Evolutionary conservation across 2,329 filamentous ascomycete genomes (phyloP), one percentile per base, ranked within the genome.

Genomic region (Mycosphaerella sp.): DNA sequence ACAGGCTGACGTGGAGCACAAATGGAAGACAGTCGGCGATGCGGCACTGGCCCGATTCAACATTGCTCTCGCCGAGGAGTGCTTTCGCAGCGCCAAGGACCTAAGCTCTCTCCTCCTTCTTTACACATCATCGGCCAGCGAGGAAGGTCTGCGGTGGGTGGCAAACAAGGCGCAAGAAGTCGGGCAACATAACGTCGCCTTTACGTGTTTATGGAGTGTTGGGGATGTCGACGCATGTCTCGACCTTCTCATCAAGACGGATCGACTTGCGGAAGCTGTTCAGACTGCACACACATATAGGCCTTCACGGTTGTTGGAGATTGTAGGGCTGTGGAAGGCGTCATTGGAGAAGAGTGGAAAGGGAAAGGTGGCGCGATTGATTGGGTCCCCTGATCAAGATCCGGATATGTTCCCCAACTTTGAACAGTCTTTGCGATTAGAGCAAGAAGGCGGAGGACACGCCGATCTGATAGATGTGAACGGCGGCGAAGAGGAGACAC

Each of bases 11-110:
- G 87, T 84, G 1, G 93, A 97, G 68, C 91, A 97, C 73, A 95
- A 95, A 73, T 98, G 93, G 93, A 97, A 97, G 79, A 90, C 83
- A 3, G 88, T 98, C 4, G 93, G 93, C 54, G 93, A 98, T 62
- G 87, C 90, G 1, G 93, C 93, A 1, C 79, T 98, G 36, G 74
- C 82, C 8, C 85, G 76, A 1, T 98, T 91, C 93, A 85, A 98
- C 63, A 79, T 98, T 30, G 77, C 80, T 4, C 80, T 97, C 2
- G 93, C 93, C 0, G 86, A 93, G 43, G 89, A 97, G 70, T 97
- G 91, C 73, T 98, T 97, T 69, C 82, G 82, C 14, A 84, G 93
- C 52, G 89, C 90, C 41, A 93, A 89, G 65, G 93, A 98, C 65
- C 75, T 96, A 2, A 90, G 91, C 36, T 95, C 89, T 1, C 73